Conservation (phyloP, 1,284 basidiomycete genomes). For the Volvariella surrecta region DNA sequence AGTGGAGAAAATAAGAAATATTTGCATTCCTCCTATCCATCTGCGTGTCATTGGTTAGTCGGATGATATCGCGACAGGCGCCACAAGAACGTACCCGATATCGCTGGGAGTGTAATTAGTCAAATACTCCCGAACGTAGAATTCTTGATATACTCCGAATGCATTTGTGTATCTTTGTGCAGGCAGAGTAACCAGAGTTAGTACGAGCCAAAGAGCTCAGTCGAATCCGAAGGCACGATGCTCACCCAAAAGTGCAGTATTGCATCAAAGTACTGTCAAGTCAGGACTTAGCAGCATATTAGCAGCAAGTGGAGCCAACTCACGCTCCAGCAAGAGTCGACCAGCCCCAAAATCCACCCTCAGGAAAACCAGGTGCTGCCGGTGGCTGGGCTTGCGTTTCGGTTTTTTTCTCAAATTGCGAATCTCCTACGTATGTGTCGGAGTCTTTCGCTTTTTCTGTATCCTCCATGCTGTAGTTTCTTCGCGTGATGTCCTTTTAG, state of each 20-base stretch:
- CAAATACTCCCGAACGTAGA: slow-evolving; percentile 16
- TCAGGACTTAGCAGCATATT: neutral
- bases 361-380: slow-evolving; percentile 8
- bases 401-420: too few relatives aligned
- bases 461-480: too few relatives aligned
- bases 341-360: slow-evolving; percentile 17
- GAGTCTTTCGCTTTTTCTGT: too few relatives aligned
- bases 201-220: too few relatives aligned
- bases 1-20: slow-evolving; percentile 19
- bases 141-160: slow-evolving; percentile 27
- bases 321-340: slow-evolving; percentile 22
- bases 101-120: slow-evolving; percentile 16
- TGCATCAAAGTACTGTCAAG: slow-evolving; percentile 17
- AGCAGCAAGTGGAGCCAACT: slow-evolving; percentile 5
- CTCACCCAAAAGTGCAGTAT: slow-evolving; percentile 21
- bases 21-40: slow-evolving; percentile 26
- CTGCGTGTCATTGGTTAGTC: too few relatives aligned
- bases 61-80: slow-evolving; percentile 5
- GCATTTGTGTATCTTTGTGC: slow-evolving; percentile 22
- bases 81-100: slow-evolving; percentile 16
- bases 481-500: too few relatives aligned
- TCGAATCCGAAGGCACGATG: neutral
- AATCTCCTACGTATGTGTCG: too few relatives aligned
- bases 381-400: too few relatives aligned
- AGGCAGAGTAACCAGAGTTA: neutral